Base-by-base conservation (phyloP, 148 eudicot species). In the Vaccinium darrowii region DNA sequence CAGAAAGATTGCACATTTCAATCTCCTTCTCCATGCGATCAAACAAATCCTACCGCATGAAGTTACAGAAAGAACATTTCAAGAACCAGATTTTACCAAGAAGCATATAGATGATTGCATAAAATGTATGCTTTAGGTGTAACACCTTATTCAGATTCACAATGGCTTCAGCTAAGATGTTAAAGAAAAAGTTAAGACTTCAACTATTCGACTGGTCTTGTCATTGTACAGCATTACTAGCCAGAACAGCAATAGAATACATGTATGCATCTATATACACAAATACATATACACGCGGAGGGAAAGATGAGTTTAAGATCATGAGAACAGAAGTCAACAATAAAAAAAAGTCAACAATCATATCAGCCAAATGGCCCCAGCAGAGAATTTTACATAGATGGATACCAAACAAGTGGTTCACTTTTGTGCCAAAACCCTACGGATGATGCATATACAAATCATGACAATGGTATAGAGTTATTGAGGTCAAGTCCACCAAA, bases 11-110 rank as follows among this genome's bases (percentile, higher is more conserved):
- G 73, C 89, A 85, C 65, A 88, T 87, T 79, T 94, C 93, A 92
- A 91, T 87, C 91, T 93, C 98, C 89, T 93, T 95, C 76, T 95
- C 96, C 89, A 96, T 82, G 87, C 89, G 89, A 84, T 84, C 89
- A 89, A 90, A 95, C 83, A 95, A 83, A 90, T 90, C 92, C 99
- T 96, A 60, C 84, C 47, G 86, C 15, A 39, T 81, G 16, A 69
- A 76, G 39, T 77, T 14, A 82, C 5, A 25, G 36, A 80, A 47
- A 81, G 15, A 74, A 80, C 62, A 78, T 3, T 69, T 75, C 76
- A 49, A 58, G 67, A 71, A 36, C 27, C 23, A 69, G 81, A 77
- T 33, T 51, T 47, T 16, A 77, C 78, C 52, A 77, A 81, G 80
- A 33, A 60, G 54, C 56, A 39, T 9, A 67, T 9, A 69, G 60